Evolutionary conservation across 2,329 filamentous ascomycete genomes (phyloP).

Genomic region (Cadophora luteo-olivacea): DNA sequence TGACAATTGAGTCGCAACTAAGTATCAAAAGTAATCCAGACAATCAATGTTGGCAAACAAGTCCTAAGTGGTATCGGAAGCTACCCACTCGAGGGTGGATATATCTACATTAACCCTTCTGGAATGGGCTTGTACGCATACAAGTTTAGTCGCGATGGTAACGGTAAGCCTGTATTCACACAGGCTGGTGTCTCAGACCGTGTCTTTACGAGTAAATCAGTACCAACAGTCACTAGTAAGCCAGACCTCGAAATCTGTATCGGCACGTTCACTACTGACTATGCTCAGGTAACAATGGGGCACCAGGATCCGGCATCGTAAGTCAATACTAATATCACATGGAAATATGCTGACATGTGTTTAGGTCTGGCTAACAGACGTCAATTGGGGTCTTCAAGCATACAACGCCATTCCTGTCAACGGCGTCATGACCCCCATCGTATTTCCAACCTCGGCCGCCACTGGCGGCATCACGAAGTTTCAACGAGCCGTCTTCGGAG

Average conservation of each 20-base stretch:
- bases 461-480: slow-evolving; percentile 20
- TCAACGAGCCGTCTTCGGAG: slow-evolving; percentile 18
- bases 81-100: slow-evolving; percentile 24
- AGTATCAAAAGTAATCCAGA: slow-evolving; percentile 22
- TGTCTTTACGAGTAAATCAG: slow-evolving; percentile 17
- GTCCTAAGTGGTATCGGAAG: slow-evolving; percentile 23
- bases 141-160: slow-evolving; percentile 15
- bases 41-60: slow-evolving; percentile 10
- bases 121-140: slow-evolving; percentile 25
- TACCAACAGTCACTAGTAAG: slow-evolving; percentile 20
- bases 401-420: slow-evolving; percentile 57
- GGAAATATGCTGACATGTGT: not conserved
- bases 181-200: slow-evolving; percentile 20
- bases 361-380: slow-evolving; percentile 26
- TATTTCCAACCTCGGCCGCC: slow-evolving; percentile 47
- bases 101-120: slow-evolving; percentile 22
- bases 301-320: slow-evolving; percentile 20
- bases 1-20: not conserved
- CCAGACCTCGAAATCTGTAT: too few species aligned
- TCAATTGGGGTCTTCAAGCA: slow-evolving; percentile 54
- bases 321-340: not conserved
- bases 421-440: slow-evolving; percentile 48
- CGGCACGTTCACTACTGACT: not conserved
- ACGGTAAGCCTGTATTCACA: slow-evolving; percentile 22
- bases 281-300: slow-evolving; percentile 18